These are phyloP conservation scores for Quercus ilex DNA, from an alignment of 306 rosid genomes.

Conservation along the genomic window DNA sequence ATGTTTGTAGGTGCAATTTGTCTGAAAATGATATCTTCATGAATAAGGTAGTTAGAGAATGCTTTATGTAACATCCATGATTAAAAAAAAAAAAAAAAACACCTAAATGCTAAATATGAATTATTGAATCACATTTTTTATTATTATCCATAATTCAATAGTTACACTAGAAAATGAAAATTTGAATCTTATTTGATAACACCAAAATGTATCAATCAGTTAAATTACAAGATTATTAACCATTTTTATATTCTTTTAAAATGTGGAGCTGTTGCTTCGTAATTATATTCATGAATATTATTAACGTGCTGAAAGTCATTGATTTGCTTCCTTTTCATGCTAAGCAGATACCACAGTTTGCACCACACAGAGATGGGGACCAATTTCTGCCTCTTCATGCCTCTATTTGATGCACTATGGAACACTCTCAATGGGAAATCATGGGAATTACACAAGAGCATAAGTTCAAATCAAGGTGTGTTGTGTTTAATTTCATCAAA, in stretches of 20 bases:
- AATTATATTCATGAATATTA: too few relatives aligned
- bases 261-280: too few relatives aligned
- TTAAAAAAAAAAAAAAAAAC: too few relatives aligned
- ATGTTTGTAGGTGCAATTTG: neutral
- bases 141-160: neutral
- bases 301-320: neutral
- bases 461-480: constrained; percentile 58
- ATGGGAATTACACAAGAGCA: constrained; percentile 64
- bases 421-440: constrained; percentile 61
- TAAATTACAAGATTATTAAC: too few relatives aligned
- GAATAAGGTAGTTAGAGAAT: too few relatives aligned
- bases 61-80: too few relatives aligned
- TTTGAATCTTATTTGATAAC: too few relatives aligned
- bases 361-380: constrained; percentile 71
- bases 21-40: neutral
- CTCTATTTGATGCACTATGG: constrained; percentile 80
- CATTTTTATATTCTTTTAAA: too few relatives aligned
- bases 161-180: too few relatives aligned
- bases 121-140: neutral
- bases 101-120: too few relatives aligned
- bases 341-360: constrained; percentile 74
- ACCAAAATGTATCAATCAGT: too few relatives aligned
- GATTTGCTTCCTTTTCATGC: constrained; percentile 6
- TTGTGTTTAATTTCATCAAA: neutral
- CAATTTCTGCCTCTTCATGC: constrained; percentile 98